These are phyloP conservation scores for Elsinoe batatas DNA, from an alignment of 2,329 filamentous ascomycete genomes.

Conservation along the genomic window DNA sequence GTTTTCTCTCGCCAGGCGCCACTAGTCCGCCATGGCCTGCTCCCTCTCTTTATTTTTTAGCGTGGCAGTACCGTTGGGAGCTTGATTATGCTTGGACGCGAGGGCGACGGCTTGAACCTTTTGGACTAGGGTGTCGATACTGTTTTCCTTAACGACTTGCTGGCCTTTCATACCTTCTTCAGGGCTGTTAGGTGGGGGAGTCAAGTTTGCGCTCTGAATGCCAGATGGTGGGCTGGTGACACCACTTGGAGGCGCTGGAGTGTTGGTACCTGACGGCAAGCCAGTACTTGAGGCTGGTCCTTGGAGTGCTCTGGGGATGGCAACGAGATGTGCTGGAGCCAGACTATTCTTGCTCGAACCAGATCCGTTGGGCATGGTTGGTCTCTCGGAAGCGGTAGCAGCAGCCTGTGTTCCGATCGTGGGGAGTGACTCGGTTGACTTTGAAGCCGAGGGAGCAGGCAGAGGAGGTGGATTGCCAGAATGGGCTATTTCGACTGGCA, in stretches of 20 bases:
- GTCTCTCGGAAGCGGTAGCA: neutral
- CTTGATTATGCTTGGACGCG: neutral
- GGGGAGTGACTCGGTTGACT: neutral
- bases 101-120: neutral
- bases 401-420: neutral
- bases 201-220: neutral
- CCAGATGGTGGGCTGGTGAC: neutral
- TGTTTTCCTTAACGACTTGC: neutral
- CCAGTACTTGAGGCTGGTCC: neutral
- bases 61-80: neutral
- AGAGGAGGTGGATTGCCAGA: slow-evolving; percentile 3
- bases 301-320: neutral
- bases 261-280: neutral
- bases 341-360: neutral
- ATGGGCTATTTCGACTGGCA: slow-evolving; percentile 33
- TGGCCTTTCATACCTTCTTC: neutral
- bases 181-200: slow-evolving; percentile 5
- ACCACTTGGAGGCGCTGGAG: neutral
- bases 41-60: neutral
- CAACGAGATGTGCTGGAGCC: neutral
- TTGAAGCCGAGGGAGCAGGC: neutral
- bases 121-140: neutral
- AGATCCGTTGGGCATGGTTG: neutral
- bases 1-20: slow-evolving; percentile 3
- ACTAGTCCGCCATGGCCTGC: slow-evolving; percentile 10